Evolutionary conservation across 495 filamentous ascomycete genomes (phyloP).

Genomic region (Bombardia bombarda): DNA sequence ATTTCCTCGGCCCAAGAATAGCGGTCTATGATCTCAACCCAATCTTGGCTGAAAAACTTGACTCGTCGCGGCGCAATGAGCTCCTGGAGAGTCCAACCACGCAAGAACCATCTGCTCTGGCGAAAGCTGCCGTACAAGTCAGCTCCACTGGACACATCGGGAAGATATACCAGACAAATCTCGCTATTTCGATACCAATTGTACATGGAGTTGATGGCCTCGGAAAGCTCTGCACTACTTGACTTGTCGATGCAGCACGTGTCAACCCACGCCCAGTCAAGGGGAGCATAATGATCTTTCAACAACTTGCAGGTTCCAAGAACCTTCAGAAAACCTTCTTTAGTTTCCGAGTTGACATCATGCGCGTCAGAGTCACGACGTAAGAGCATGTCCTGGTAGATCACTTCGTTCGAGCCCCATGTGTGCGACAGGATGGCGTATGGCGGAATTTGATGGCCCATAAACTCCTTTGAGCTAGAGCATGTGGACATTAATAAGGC

Average conservation of each 20-base stretch:
- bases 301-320: background rate
- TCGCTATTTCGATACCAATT: slow-evolving; percentile 22
- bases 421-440: slow-evolving; percentile 7
- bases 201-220: slow-evolving; percentile 34
- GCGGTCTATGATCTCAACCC: too few relatives aligned
- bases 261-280: slow-evolving; percentile 22
- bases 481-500: slow-evolving; percentile 2
- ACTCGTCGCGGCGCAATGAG: slow-evolving; percentile 22
- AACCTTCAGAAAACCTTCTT: background rate
- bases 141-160: slow-evolving; percentile 6
- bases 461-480: slow-evolving; percentile 4
- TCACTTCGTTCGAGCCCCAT: slow-evolving; percentile 5
- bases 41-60: too few relatives aligned
- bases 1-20: too few relatives aligned
- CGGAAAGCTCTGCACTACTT: slow-evolving; percentile 22
- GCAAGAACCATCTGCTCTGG: slow-evolving; percentile 22
- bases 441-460: background rate
- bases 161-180: slow-evolving; percentile 26
- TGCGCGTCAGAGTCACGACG: background rate
- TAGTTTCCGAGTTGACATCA: background rate
- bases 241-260: slow-evolving; percentile 26
- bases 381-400: slow-evolving; percentile 1
- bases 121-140: background rate
- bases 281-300: too few relatives aligned
- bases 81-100: slow-evolving; percentile 18